Evolutionary conservation across 2,329 filamentous ascomycete genomes (phyloP), one percentile per base, ranked within the genome.

Genomic region (Calonectria fujianensis): DNA sequence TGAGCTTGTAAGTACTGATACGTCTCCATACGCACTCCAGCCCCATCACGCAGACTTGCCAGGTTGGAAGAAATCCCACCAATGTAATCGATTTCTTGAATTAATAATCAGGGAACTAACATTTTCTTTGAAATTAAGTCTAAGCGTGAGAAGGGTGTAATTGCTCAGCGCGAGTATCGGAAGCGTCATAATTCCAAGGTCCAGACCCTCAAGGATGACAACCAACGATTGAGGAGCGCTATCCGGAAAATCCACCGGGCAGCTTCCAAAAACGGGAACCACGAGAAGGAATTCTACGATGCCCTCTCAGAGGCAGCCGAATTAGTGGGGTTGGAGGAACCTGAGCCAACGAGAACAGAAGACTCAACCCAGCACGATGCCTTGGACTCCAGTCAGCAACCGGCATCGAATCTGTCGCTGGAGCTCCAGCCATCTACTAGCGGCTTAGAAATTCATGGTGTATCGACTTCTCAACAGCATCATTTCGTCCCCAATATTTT

Each of bases 121-220:
- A 41, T 20, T 20, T 14, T 35, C 18, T 11, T 35, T 8, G 10
- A 35, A 7, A 11, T 35, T 54, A 66, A 81, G 80, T 74, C 79
- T 24, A 81, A 79, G 54, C 79, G 78, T 4, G 80, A 81, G 68
- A 77, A 80, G 50, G 80, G 80, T 50, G 79, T 76, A 66, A 52
- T 79, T 35, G 80, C 80, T 6, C 80, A 81, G 67, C 77, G 80
- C 24, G 78, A 81, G 31, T 81, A 81, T 66, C 77, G 80, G 14
- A 81, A 81, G 29, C 75, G 80, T 1, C 80, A 81, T 65, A 78
- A 75, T 6, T 79, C 78, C 32, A 79, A 71, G 39, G 81, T 81
- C 41, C 76, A 77, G 32, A 76, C 35, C 3, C 76, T 81, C n/a
- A 76, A 81, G 52, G 80, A 81, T 5, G 80, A 81, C 35, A 81